Conservation (phyloP, 2,329 filamentous ascomycete genomes). For the Salinomyces thailandicus region DNA sequence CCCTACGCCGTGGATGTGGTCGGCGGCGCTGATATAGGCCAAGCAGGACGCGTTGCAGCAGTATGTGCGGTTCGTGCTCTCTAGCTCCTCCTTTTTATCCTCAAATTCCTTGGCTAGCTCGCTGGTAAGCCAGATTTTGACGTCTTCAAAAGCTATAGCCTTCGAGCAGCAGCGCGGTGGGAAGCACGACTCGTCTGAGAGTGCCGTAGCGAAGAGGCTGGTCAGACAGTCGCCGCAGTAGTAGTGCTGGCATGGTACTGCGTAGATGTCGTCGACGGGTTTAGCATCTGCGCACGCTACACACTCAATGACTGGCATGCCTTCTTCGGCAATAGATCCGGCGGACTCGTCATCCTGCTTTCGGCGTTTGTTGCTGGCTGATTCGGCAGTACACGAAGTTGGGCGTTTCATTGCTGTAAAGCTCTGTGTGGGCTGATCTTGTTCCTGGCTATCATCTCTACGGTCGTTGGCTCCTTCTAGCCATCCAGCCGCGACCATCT, state of each 20-base stretch:
- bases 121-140: neutral
- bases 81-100: neutral
- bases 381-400: no score
- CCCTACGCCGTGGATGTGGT: conserved; percentile 17
- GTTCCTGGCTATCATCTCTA: no score
- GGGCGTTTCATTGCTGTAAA: no score
- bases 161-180: neutral
- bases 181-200: neutral
- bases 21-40: neutral
- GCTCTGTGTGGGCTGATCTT: no score
- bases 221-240: neutral
- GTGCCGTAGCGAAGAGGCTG: neutral
- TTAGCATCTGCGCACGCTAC: neutral
- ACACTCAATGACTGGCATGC: conserved; percentile 1
- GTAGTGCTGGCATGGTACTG: neutral
- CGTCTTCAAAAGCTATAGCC: neutral
- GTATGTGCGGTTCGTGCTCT: neutral
- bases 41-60: neutral
- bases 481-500: no score
- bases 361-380: no score
- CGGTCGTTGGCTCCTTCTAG: no score
- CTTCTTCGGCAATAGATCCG: no score
- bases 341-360: no score
- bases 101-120: neutral
- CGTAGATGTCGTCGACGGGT: neutral